A percentile compares a stretch with the other conserved stretches of the same genome.
Conservation (phyloP, 345 rosid species). For the Citrus trifoliata region DNA sequence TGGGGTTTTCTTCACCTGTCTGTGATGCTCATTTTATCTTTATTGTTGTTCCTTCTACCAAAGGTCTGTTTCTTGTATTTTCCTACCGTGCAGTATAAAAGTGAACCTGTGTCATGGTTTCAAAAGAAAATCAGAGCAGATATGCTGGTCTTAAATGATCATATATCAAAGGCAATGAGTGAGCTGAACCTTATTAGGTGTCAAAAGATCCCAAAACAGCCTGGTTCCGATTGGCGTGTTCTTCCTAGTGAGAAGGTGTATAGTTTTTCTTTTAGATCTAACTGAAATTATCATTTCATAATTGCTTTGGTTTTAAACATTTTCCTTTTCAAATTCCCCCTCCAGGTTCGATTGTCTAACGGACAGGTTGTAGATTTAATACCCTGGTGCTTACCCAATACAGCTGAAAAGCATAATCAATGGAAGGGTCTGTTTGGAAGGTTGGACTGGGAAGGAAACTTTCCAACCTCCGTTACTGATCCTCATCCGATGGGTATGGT, state of each 20-base stretch:
- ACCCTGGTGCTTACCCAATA: slow-evolving; percentile 83
- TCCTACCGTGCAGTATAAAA: slow-evolving; percentile 41
- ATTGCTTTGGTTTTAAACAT: background rate
- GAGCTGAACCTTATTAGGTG: slow-evolving; percentile 76
- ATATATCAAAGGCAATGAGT: slow-evolving; percentile 77
- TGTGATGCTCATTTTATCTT: background rate
- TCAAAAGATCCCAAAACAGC: slow-evolving; percentile 66
- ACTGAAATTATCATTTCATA: background rate
- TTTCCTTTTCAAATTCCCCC: background rate
- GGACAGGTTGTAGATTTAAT: slow-evolving; percentile 67
- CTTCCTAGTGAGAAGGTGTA: slow-evolving; percentile 76
- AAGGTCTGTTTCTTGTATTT: background rate
- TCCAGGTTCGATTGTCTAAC: slow-evolving; percentile 57
- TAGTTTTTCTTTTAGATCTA: background rate
- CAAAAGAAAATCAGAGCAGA: slow-evolving; percentile 69
- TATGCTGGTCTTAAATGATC: slow-evolving; percentile 53
- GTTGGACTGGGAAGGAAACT: slow-evolving; percentile 91
- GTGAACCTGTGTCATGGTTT: slow-evolving; percentile 73
- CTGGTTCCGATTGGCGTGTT: slow-evolving; percentile 94
- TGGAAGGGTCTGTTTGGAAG: slow-evolving; percentile 95
- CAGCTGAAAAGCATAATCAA: slow-evolving; percentile 67
- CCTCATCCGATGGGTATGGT: slow-evolving; percentile 97
- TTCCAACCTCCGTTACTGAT: slow-evolving; percentile 83
- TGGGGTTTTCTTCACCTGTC: slow-evolving; percentile 13
- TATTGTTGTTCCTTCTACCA: background rate